These are phyloP conservation scores for Chondrus crispus DNA, from an alignment of 23 red algal genomes.

Conservation along the genomic window DNA sequence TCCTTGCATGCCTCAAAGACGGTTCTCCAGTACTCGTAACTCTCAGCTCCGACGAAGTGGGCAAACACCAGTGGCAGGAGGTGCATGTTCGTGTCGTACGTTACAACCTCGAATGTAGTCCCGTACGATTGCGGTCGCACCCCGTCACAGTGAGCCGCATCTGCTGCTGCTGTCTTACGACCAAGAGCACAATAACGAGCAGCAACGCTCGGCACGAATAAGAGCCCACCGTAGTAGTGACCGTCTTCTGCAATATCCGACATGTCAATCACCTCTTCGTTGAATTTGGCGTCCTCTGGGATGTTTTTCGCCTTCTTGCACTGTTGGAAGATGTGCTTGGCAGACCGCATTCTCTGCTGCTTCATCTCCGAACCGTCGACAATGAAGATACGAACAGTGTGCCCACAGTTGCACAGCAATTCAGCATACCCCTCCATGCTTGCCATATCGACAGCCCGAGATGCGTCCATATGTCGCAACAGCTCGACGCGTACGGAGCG, in stretches of 20 bases:
- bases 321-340: background rate
- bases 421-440: background rate
- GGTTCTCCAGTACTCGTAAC: background rate
- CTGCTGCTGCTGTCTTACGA: background rate
- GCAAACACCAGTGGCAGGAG: background rate
- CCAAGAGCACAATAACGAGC: background rate
- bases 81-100: constrained; percentile 5
- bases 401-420: background rate
- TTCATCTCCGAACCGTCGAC: background rate
- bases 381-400: background rate
- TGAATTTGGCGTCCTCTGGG: background rate
- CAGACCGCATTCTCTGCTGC: background rate
- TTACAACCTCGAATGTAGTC: background rate
- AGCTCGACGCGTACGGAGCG: background rate
- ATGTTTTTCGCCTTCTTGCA: background rate
- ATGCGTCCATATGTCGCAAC: background rate
- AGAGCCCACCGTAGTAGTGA: background rate
- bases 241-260: constrained; percentile 10
- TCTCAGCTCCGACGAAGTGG: background rate
- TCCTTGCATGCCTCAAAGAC: background rate
- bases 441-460: background rate
- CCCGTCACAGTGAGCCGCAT: constrained; percentile 21
- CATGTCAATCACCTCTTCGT: background rate
- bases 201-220: constrained; percentile 18
- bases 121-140: constrained; percentile 11